These are phyloP conservation scores for Scutellaria baicalensis DNA, from an alignment of 257 asterid species.

Conservation along the genomic window DNA sequence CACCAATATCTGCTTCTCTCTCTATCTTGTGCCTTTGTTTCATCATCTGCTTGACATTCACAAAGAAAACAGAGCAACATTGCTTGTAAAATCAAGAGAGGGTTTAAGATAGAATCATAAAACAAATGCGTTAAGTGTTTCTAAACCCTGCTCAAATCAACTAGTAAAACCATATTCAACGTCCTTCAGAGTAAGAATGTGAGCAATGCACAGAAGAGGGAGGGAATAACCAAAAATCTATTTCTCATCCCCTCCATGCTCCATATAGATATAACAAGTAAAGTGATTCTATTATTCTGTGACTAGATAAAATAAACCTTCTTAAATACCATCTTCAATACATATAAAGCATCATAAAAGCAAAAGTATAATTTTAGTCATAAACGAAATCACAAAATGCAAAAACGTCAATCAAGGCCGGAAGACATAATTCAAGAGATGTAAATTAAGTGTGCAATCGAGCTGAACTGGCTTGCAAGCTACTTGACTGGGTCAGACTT, in stretches of 20 bases:
- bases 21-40: conserved; percentile 92
- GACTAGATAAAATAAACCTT: background rate
- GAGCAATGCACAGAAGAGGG: background rate
- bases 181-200: background rate
- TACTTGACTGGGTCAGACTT: too few relatives aligned
- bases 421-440: too few relatives aligned
- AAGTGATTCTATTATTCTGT: background rate
- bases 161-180: background rate
- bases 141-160: background rate
- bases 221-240: background rate
- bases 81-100: background rate
- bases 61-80: background rate
- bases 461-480: too few relatives aligned
- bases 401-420: too few relatives aligned
- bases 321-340: background rate
- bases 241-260: background rate
- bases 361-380: background rate
- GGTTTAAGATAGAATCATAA: background rate
- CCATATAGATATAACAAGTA: background rate
- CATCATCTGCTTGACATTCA: conserved; percentile 71
- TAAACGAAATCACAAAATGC: too few relatives aligned
- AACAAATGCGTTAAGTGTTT: background rate
- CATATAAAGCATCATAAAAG: background rate
- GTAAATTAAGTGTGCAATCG: too few relatives aligned
- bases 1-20: conserved; percentile 81